phyloP scores from a whole-genome alignment of 305 asterid species.

The Solanum hybrid region DNA sequence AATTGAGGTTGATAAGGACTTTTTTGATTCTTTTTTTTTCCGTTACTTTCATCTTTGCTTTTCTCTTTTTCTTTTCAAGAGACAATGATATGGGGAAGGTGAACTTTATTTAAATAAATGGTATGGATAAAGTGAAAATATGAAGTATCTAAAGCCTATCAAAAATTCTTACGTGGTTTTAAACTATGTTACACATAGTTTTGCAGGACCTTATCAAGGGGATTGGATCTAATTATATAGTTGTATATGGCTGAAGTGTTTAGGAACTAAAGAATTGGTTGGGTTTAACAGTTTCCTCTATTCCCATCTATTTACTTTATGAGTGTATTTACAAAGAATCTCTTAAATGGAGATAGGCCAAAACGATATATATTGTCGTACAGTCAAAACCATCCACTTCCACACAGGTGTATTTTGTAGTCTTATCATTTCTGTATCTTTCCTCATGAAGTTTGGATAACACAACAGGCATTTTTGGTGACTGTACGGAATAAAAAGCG shows the following conservation, averaged over 20 bases:
- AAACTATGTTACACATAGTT: not conserved
- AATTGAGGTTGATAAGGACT: not conserved
- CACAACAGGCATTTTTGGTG: slow-evolving; percentile 69
- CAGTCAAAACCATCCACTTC: not conserved
- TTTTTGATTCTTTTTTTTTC: not conserved
- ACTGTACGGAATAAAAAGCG: slow-evolving; percentile 90
- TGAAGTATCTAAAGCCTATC: not conserved
- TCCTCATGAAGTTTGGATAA: not conserved
- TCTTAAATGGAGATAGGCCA: not conserved
- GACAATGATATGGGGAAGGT: not conserved
- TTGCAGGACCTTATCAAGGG: not conserved
- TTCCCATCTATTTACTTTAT: not conserved
- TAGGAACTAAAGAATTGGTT: not conserved
- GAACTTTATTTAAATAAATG: not conserved
- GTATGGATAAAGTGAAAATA: not conserved
- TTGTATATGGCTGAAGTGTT: not conserved
- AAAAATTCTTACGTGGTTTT: not conserved
- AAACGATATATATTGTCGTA: not conserved
- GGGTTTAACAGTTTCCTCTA: not conserved
- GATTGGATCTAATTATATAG: not conserved
- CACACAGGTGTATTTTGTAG: not conserved
- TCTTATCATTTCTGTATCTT: not conserved
- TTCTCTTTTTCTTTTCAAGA: not conserved
- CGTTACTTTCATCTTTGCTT: not conserved
- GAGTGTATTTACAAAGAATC: not conserved